These are phyloP conservation scores for Diplosphaera chodatii DNA, from an alignment of 139 green algal genomes.

Conservation along the genomic window DNA sequence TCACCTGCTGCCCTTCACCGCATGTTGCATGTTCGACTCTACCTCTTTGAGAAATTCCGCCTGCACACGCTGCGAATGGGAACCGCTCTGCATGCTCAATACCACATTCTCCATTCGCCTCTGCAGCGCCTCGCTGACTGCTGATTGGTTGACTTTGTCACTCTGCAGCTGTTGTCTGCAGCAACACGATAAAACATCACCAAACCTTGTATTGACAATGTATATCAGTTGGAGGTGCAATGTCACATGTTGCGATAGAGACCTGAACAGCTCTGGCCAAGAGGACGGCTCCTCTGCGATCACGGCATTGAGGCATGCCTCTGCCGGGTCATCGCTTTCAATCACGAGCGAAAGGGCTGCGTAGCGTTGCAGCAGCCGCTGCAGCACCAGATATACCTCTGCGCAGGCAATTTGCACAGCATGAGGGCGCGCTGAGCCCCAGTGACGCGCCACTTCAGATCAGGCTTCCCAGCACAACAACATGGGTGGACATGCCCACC, in stretches of 20 bases:
- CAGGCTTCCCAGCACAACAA: background rate
- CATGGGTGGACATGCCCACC: constrained; percentile 9
- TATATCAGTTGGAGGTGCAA: no score
- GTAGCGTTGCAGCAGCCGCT: constrained; percentile 86
- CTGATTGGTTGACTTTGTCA: constrained; percentile 23
- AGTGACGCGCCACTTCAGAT: no score
- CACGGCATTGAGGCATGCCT: constrained; percentile 32
- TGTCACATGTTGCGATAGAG: background rate
- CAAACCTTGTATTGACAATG: no score
- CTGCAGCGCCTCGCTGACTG: constrained; percentile 73
- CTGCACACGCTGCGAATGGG: constrained; percentile 74
- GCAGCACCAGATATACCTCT: constrained; percentile 76
- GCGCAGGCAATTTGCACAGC: background rate
- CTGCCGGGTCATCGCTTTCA: background rate
- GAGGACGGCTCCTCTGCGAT: constrained; percentile 35
- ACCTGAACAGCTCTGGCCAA: background rate
- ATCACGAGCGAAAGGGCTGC: constrained; percentile 51
- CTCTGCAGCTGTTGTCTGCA: constrained; percentile 2
- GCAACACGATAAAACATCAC: no score
- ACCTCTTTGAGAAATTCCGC: constrained; percentile 82
- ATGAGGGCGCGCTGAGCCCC: no score
- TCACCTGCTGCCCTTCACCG: constrained; percentile 32
- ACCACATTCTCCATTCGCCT: constrained; percentile 78
- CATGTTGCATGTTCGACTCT: constrained; percentile 46
- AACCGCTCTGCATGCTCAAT: constrained; percentile 67